Base-by-base conservation (phyloP, 768 basidiomycete species). In the Mycena albidolilacea region DNA sequence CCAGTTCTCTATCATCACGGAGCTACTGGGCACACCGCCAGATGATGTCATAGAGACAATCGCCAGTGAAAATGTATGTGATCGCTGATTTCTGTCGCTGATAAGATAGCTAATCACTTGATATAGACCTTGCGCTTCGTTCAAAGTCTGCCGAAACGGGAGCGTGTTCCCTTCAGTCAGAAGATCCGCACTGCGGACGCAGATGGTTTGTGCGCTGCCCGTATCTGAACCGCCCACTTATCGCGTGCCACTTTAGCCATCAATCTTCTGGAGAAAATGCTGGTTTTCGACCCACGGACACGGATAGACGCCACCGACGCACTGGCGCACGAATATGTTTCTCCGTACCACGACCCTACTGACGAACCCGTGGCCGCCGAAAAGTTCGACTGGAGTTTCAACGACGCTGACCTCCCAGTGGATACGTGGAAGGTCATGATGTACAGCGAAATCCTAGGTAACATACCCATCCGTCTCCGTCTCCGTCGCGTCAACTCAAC, bases 401-500 rank as follows among this genome's bases (percentile, higher is more conserved):
- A 99, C 82, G 98, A 99, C 75, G 98, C 98, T 21, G 98, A 99
- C 82, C 87, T 99, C 57, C 98, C 98, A 0, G 95, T 99, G 12
- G 98, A 99, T 79, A 97, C 96, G 1, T 99, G 98, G 98, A 99
- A 98, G 85, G 97, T 98, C 80, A 99, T 99, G 98, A 99, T 99
- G 97, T 99, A 99, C 87, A 94, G 93, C 78, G 97, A 99, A 84
- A 99, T 98, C 75, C 87, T 98, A 14, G 96, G 97, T 96, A 78
- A n/a, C 19, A 30, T 48, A 46, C 74, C 72, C 30, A 19, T 48
- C 7, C 8, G 57, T n/a, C 10, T 35, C 5, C 46, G n/a, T 73
- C 9, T 38, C 50, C 14, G 38, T 12, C 37, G 11, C 44, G 3
- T 5, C 46, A 5, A 58, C 72, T 65, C 23, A 65, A 55, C 0